Percentiles rank a stretch among this genome's conserved stretches.
phyloP scores from a whole-genome alignment of 179 eudicot genomes.

The Beta corolliflora region DNA sequence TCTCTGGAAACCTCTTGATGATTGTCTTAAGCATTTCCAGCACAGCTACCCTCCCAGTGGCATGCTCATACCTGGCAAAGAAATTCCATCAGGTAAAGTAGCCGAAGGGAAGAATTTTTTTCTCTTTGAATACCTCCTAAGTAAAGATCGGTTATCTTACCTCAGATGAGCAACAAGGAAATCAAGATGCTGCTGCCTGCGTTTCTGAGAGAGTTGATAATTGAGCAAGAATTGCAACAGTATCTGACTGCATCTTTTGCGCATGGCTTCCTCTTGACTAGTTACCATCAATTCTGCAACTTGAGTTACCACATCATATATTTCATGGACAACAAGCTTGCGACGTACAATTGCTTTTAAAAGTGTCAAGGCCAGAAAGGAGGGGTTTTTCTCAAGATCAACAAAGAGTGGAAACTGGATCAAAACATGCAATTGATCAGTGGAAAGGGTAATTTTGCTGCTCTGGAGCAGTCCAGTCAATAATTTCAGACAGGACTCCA shows the following conservation, averaged over 20 bases:
- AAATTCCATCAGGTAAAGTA: slow-evolving; percentile 10
- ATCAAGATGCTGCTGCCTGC: slow-evolving; percentile 69
- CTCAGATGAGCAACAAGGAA: slow-evolving; percentile 65
- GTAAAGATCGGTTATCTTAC: slow-evolving; percentile 36
- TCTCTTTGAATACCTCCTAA: neutral
- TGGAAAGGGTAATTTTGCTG: slow-evolving; percentile 68
- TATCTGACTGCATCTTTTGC: slow-evolving; percentile 82
- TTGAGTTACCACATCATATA: slow-evolving; percentile 65
- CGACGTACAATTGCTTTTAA: slow-evolving; percentile 79
- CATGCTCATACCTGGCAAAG: slow-evolving; percentile 74
- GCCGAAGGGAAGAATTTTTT: neutral
- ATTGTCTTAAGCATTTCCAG: slow-evolving; percentile 87
- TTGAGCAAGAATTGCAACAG: slow-evolving; percentile 80
- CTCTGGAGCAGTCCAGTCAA: slow-evolving; percentile 64
- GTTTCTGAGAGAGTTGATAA: slow-evolving; percentile 69
- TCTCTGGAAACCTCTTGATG: slow-evolving; percentile 62
- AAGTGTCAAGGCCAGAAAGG: slow-evolving; percentile 76
- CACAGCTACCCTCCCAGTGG: slow-evolving; percentile 91
- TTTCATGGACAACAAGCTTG: slow-evolving; percentile 73
- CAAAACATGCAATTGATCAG: slow-evolving; percentile 70
- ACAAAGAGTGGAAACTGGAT: slow-evolving; percentile 79
- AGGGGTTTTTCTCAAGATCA: slow-evolving; percentile 81
- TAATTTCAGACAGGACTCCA: slow-evolving; percentile 80
- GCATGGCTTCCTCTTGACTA: slow-evolving; percentile 75
- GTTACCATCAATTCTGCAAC: slow-evolving; percentile 77